Percentiles rank a stretch among this genome's conserved stretches.
These are phyloP conservation scores for Setomelanomma holmii DNA, from an alignment of 2,329 filamentous ascomycete genomes.

Conservation along the genomic window DNA sequence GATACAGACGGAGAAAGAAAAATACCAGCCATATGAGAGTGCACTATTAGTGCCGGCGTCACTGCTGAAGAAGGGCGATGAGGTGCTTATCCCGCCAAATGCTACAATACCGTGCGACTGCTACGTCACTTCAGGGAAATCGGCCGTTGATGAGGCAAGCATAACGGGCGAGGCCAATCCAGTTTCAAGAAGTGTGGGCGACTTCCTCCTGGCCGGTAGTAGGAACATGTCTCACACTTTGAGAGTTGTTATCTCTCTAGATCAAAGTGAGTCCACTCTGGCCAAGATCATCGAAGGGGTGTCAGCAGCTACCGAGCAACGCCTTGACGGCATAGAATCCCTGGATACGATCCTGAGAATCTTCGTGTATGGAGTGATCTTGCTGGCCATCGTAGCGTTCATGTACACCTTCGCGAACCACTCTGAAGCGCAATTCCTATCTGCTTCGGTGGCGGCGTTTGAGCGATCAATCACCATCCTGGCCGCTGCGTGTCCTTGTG, in stretches of 20 bases:
- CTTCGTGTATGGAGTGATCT: slow-evolving; percentile 7
- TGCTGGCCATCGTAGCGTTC: neutral
- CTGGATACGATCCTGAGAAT: slow-evolving; percentile 9
- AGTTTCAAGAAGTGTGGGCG: slow-evolving; percentile 8
- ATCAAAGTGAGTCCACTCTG: slow-evolving; percentile 11
- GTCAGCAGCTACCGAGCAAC: slow-evolving; percentile 8
- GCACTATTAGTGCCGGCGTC: neutral
- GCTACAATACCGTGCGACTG: neutral
- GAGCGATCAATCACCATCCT: slow-evolving; percentile 13
- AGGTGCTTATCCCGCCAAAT: slow-evolving; percentile 8
- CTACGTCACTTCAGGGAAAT: slow-evolving; percentile 10
- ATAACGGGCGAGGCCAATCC: slow-evolving; percentile 15
- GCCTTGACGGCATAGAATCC: neutral
- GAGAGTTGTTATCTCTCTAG: slow-evolving; percentile 4
- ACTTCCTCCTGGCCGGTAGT: slow-evolving; percentile 14
- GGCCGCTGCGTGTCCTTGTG: slow-evolving; percentile 23
- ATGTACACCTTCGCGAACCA: neutral
- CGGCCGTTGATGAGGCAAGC: slow-evolving; percentile 12
- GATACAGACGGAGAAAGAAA: slow-evolving; percentile 7
- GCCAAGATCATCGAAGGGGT: slow-evolving; percentile 13
- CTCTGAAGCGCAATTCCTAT: neutral
- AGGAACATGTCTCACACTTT: slow-evolving; percentile 7
- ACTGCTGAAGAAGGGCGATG: slow-evolving; percentile 10
- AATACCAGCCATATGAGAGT: neutral
- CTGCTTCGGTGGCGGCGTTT: slow-evolving; percentile 1